phyloP scores from a whole-genome alignment of 805 yeast genomes.

The Nakazawaea molendinolei region DNA sequence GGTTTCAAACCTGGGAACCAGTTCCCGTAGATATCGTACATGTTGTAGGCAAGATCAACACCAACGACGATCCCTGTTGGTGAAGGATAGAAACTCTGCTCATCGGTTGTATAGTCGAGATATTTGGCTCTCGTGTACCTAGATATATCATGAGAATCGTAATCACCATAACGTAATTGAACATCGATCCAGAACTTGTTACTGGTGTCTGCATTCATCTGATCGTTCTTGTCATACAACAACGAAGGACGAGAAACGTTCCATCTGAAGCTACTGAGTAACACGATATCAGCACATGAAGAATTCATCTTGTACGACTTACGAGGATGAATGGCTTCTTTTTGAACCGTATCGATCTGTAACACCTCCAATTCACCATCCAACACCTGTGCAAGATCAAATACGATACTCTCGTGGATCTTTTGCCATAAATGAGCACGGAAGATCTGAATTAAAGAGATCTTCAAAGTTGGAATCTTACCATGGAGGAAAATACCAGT shows the following conservation, averaged over 20 bases:
- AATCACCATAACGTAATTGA: slow-evolving; percentile 93
- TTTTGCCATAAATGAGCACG: slow-evolving; percentile 99
- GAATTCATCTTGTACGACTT: slow-evolving; percentile 97
- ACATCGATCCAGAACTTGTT: slow-evolving; percentile 92
- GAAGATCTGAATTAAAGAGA: slow-evolving; percentile 91
- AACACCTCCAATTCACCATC: slow-evolving; percentile 82
- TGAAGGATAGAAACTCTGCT: slow-evolving; percentile 79
- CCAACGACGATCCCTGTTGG: slow-evolving; percentile 90
- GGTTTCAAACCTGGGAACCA: slow-evolving; percentile 97
- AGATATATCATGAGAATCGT: slow-evolving; percentile 94
- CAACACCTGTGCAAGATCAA: slow-evolving; percentile 86
- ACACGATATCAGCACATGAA: slow-evolving; percentile 84
- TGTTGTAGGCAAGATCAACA: slow-evolving; percentile 89
- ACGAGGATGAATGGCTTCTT: slow-evolving; percentile 92
- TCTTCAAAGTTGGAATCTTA: slow-evolving; percentile 93
- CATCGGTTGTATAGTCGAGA: slow-evolving; percentile 88
- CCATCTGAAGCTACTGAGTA: slow-evolving; percentile 77
- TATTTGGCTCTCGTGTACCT: slow-evolving; percentile 90
- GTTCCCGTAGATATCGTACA: slow-evolving; percentile 94
- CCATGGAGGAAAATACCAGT: slow-evolving; percentile 98
- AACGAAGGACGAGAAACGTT: slow-evolving; percentile 75
- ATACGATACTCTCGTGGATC: slow-evolving; percentile 91
- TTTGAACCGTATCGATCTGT: slow-evolving; percentile 79
- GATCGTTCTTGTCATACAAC: slow-evolving; percentile 64
- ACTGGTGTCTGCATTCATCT: slow-evolving; percentile 46